Percentiles rank a stretch among this genome's conserved stretches.
phyloP scores from a whole-genome alignment of 2,329 filamentous ascomycete species.

The Talaromyces sp. region DNA sequence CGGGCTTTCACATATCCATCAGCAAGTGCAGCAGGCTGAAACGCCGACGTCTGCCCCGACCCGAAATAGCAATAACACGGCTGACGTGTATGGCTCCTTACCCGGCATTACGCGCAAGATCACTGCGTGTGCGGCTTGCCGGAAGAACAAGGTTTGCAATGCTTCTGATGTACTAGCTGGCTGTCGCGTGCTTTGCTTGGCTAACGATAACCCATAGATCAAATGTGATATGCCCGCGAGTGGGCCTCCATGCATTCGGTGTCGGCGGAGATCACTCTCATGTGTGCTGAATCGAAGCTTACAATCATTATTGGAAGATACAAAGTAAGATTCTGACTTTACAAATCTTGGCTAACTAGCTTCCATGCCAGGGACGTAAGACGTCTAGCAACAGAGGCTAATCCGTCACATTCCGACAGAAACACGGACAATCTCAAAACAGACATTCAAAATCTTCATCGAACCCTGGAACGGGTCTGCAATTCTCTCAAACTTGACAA shows the following conservation, averaged over 20 bases:
- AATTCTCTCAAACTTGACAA: conserved; percentile 33
- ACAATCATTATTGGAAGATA: conserved; percentile 44
- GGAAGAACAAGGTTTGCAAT: conserved; percentile 46
- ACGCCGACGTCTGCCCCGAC: conserved; percentile 21
- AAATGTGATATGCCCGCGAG: conserved; percentile 48
- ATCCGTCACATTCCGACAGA: conserved; percentile 14
- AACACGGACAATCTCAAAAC: conserved; percentile 32
- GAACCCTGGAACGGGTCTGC: conserved; percentile 30
- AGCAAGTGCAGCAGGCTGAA: conserved; percentile 1
- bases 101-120: conserved; percentile 38
- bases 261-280: conserved; percentile 43
- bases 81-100: conserved; percentile 22
- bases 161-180: neutral
- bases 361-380: neutral
- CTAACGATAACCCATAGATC: conserved; percentile 25
- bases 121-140: conserved; percentile 49
- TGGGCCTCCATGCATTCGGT: conserved; percentile 47
- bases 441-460: conserved; percentile 30
- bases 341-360: neutral
- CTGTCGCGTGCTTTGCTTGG: neutral
- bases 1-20: neutral
- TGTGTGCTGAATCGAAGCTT: conserved; percentile 48
- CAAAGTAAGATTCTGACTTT: conserved; percentile 26
- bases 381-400: neutral
- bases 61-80: neutral